Evolutionary conservation across 495 filamentous ascomycete species (phyloP), one percentile per base, ranked within the genome.

Genomic region (Penicillium cosmopolitanum): DNA sequence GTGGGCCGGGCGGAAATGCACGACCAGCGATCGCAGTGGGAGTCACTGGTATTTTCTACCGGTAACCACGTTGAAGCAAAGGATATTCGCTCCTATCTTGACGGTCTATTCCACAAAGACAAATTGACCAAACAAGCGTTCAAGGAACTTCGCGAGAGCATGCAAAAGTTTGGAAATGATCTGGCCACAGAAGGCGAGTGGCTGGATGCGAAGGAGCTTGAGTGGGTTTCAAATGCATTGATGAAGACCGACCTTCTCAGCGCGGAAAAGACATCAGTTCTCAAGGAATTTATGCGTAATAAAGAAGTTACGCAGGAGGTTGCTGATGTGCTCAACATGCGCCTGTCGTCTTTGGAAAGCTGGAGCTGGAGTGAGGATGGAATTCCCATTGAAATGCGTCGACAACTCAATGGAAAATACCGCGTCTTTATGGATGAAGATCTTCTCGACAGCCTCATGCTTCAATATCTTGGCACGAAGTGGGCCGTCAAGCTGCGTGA

Each of bases 251-350:
- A 86, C 43, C 75, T 88, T 16, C 76, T 88, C 15, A 77, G 79
- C 4, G 80, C 85, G 40, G 84, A 89, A 58, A 89, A 88, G 62
- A 72, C 74, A 5, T 67, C 71, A 13, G 81, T 84, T 5, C 63
- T 89, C 40, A 83, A 81, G 57, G 86, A 89, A 53, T 87, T 89
- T 57, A 74, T 80, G 52, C 75, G 73, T 28, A 86, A 85, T 56
- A 65, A 77, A 0, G 72, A 81, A 21, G 83, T 89, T 13, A 66
- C 84, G 0, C 70, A 73, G 38, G 87, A 90, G 59, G 78, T 90
- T 5, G 80, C 79, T 2, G 86, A 90, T 65, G 86, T 90, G 15
- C 68, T 90, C 43, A 90, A 89, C 61, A 87, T 90, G 84, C 76
- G 87, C 12, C 78, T 88, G 46, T 75, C 83, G 0, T 72, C 82